Conservation (phyloP, 306 rosid species). For the Cucumis melo region DNA sequence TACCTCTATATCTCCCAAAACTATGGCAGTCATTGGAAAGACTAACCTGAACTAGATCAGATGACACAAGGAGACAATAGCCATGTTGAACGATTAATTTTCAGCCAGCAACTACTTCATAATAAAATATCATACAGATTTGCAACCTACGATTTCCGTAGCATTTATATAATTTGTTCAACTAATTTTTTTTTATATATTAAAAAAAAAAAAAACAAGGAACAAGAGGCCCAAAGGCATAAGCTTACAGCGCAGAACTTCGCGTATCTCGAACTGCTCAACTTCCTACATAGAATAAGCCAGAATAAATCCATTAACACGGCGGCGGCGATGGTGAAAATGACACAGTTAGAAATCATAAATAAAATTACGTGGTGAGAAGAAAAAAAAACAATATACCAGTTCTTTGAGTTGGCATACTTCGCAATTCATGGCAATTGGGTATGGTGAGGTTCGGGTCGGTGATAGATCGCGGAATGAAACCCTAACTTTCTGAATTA, state of each 20-base stretch:
- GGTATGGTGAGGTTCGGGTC: neutral
- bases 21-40: neutral
- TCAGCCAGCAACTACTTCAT: neutral
- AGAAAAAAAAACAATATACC: constrained; percentile 19
- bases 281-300: constrained; percentile 42
- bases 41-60: neutral
- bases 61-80: neutral
- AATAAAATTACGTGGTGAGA: neutral
- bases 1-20: neutral
- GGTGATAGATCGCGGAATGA: neutral
- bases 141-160: neutral
- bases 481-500: neutral
- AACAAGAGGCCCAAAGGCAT: neutral
- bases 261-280: constrained; percentile 83
- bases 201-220: neutral
- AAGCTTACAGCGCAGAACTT: constrained; percentile 75
- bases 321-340: neutral
- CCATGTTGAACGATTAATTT: neutral
- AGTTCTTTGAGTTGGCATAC: constrained; percentile 88
- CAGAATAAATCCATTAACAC: neutral
- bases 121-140: neutral
- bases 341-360: neutral
- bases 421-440: constrained; percentile 69
- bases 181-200: neutral
- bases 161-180: neutral